Base-by-base conservation (phyloP, 176 grass and related monocot genomes). In the Panicum miliaceum region DNA sequence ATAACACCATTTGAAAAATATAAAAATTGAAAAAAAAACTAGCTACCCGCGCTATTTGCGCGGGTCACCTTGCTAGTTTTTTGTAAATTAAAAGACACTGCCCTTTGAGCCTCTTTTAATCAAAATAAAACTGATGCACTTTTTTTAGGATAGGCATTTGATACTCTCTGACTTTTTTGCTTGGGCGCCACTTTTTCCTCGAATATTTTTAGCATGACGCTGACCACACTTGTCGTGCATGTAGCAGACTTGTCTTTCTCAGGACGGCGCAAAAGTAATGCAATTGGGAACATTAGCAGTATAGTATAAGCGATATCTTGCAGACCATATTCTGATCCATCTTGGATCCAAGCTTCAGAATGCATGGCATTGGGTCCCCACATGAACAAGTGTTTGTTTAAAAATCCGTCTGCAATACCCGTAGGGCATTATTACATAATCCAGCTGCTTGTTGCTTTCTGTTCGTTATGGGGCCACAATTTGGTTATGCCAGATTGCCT, bases 181-280 rank as follows among this genome's bases (percentile, higher is more conserved):
- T 83, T 6, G 42, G 8, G 20, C 18, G 36, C 29, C 63, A 51
- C 57, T 10, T 37, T 68, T 51, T 40, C 51, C 9, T 8, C 8
- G 8, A 45, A 19, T 32, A 43, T 13, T 15, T 65, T 84, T 32
- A 63, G 82, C 71, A 52, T 42, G 56, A 54, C 74, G 82, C 64
- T 76, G 47, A 66, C 60, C 22, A 64, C 20, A 29, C 19, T 38
- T 64, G 70, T 68, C 0, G 37, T 59, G 57, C 40, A 60, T 15
- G 13, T 38, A 68, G 29, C 29, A 32, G 60, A 38, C 61, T 56
- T 47, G 61, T 45, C 69, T 66, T 22, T 75, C 64, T 87, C 26
- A 40, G 35, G 59, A 19, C 41, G 35, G 22, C 11, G 2, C 12
- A 74, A 51, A 52, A 4, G 20, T 2, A 68, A 64, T 23, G 46